A percentile compares a stretch with the other conserved stretches of the same genome.
Evolutionary conservation across 1,284 basidiomycete genomes (phyloP).

Genomic region (Lignosus rhinocerotis): DNA sequence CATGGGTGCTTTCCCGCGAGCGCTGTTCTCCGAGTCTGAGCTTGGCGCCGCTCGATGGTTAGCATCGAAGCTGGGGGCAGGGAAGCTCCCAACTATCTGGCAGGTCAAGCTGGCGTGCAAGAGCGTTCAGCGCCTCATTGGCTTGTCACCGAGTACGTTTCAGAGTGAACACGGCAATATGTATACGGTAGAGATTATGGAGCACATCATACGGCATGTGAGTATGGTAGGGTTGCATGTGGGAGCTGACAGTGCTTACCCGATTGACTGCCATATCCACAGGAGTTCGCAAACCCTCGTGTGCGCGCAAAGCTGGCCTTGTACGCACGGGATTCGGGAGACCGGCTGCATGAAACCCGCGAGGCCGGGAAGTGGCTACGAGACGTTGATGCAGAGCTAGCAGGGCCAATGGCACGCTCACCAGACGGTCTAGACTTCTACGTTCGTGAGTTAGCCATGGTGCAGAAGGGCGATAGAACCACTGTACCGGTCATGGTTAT

Average conservation of each 20-base stretch:
- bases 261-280: too few relatives aligned
- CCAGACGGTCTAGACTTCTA: slow-evolving; percentile 31
- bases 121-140: neutral
- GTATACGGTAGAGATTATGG: neutral
- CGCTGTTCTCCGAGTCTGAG: neutral
- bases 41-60: neutral
- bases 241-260: too few relatives aligned
- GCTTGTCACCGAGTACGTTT: neutral
- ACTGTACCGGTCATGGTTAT: slow-evolving; percentile 36
- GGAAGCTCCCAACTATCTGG: neutral
- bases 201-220: slow-evolving; percentile 29
- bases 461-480: slow-evolving; percentile 18
- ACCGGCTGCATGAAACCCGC: slow-evolving; percentile 22
- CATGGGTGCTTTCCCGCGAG: neutral
- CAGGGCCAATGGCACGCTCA: slow-evolving; percentile 34
- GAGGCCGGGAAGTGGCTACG: slow-evolving; percentile 33
- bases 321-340: slow-evolving; percentile 32
- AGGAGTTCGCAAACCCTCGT: too few relatives aligned
- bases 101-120: neutral
- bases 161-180: neutral
- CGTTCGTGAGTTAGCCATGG: slow-evolving; percentile 32
- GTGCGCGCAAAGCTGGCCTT: too few relatives aligned
- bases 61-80: neutral
- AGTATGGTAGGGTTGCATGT: too few relatives aligned
- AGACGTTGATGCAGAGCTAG: slow-evolving; percentile 22